phyloP scores from a whole-genome alignment of 345 rosid genomes.

The Populus euphratica region DNA sequence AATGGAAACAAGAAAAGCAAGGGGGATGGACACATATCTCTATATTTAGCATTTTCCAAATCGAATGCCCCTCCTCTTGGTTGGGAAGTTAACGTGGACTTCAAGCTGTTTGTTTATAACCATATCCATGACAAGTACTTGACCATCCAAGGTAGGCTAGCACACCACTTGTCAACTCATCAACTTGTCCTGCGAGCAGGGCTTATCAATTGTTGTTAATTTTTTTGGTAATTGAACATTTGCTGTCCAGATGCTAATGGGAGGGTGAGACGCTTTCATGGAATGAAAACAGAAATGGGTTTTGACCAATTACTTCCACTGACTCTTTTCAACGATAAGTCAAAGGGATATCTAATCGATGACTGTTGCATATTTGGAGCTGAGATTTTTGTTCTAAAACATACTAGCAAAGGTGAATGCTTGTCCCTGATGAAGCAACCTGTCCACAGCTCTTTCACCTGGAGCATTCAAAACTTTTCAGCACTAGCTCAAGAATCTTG shows the following conservation, averaged over 20 bases:
- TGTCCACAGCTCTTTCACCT: neutral
- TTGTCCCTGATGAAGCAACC: neutral
- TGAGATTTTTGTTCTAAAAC: constrained; percentile 6
- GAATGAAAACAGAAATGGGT: neutral
- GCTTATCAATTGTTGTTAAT: neutral
- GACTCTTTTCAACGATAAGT: neutral
- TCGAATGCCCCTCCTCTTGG: neutral
- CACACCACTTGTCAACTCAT: neutral
- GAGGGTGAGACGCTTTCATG: neutral
- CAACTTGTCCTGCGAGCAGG: neutral
- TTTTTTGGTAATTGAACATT: neutral
- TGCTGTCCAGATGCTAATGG: neutral
- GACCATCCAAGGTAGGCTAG: constrained; percentile 3
- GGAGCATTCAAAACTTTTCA: neutral
- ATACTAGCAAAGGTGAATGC: neutral
- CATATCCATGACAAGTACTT: neutral
- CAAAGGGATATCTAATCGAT: constrained; percentile 4
- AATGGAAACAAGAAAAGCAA: constrained; percentile 1
- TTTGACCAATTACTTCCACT: neutral
- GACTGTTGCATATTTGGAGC: constrained; percentile 19
- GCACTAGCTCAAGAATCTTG: no score
- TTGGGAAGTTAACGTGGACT: neutral
- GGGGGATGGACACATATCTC: neutral
- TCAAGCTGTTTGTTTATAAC: constrained; percentile 12
- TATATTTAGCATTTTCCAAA: constrained; percentile 1